phyloP scores from a whole-genome alignment of 2,329 filamentous ascomycete species.

The Paecilomyces formosus region DNA sequence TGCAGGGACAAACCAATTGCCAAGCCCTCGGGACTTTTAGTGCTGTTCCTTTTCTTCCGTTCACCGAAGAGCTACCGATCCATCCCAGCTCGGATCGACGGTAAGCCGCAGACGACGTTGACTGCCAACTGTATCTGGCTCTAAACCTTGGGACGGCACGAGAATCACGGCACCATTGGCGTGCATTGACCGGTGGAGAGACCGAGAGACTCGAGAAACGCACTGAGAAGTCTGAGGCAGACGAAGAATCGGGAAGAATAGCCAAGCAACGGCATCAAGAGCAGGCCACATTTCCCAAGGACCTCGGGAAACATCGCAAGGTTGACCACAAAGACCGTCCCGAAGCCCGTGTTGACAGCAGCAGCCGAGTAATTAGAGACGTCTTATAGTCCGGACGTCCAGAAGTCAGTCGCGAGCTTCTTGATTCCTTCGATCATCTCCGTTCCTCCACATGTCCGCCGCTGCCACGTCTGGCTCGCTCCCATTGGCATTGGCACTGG shows the following conservation, averaged over 20 bases:
- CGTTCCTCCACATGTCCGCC: conserved; percentile 1
- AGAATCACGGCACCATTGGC: not conserved
- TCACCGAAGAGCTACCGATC: not conserved
- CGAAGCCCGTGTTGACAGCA: not conserved
- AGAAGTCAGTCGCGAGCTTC: not conserved
- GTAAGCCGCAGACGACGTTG: not conserved
- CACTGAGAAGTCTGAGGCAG: too few species aligned
- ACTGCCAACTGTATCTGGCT: not conserved
- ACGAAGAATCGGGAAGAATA: not conserved
- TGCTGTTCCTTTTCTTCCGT: not conserved
- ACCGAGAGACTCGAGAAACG: not conserved
- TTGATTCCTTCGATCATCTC: not conserved
- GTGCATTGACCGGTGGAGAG: not conserved
- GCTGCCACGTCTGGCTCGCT: conserved; percentile 1
- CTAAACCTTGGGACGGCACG: not conserved
- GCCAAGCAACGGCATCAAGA: not conserved
- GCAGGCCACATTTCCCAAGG: not conserved
- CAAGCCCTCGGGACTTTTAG: not conserved
- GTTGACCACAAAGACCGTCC: not conserved
- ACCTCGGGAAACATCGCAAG: not conserved
- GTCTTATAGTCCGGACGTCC: not conserved
- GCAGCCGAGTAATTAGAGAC: not conserved
- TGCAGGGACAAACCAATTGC: not conserved
- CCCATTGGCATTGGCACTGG: conserved; percentile 3
- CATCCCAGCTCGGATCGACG: not conserved